These are phyloP conservation scores for Daedaleopsis nitida DNA, from an alignment of 768 basidiomycete species.

Conservation along the genomic window DNA sequence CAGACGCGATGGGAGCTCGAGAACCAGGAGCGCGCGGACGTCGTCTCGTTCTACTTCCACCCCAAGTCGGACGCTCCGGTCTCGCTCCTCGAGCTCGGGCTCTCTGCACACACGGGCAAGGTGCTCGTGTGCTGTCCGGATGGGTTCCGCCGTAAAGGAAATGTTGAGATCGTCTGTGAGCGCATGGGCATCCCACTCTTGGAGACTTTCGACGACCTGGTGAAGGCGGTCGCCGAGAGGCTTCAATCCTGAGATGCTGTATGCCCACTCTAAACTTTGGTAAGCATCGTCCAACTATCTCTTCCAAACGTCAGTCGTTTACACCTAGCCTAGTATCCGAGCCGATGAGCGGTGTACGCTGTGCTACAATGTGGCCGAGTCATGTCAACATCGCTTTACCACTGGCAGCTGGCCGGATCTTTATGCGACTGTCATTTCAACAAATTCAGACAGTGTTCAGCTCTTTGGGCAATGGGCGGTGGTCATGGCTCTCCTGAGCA, in stretches of 20 bases:
- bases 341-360: too few relatives aligned
- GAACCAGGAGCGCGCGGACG: background rate
- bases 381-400: too few relatives aligned
- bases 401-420: too few relatives aligned
- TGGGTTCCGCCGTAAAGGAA: background rate
- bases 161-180: constrained; percentile 3
- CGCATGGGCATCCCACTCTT: background rate
- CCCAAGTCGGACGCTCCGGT: background rate
- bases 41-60: background rate
- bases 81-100: constrained; percentile 5
- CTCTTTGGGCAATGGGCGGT: too few relatives aligned
- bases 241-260: background rate
- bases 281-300: too few relatives aligned
- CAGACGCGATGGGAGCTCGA: constrained; percentile 1
- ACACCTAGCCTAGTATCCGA: too few relatives aligned
- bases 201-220: background rate
- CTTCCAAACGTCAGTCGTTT: too few relatives aligned
- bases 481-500: too few relatives aligned
- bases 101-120: background rate
- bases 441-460: too few relatives aligned
- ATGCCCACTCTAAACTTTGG: background rate
- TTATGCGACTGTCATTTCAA: too few relatives aligned
- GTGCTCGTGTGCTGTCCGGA: constrained; percentile 3
- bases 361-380: too few relatives aligned
- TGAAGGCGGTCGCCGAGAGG: background rate